Evolutionary conservation across 2,329 filamentous ascomycete genomes (phyloP).

Genomic region (Dendrostoma leiphaemia): DNA sequence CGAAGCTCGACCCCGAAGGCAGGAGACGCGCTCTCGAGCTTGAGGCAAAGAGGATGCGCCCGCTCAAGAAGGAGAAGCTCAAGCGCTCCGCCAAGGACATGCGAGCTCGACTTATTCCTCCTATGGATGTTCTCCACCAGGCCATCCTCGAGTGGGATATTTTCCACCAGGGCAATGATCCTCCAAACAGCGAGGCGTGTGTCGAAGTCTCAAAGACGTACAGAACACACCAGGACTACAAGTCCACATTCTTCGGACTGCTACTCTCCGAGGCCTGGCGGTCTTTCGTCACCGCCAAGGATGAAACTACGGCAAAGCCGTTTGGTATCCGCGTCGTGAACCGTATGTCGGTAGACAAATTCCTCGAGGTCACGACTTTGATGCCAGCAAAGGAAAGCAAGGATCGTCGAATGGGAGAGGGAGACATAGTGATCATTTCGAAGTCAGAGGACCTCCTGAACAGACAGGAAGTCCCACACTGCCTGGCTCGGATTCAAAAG

Average conservation of each 20-base stretch:
- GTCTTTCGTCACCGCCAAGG: constrained; percentile 83
- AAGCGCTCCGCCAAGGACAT: constrained; percentile 87
- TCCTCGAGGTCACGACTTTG: constrained; percentile 84
- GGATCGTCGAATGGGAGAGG: constrained; percentile 73
- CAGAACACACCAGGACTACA: constrained; percentile 73
- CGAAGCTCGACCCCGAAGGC: constrained; percentile 34
- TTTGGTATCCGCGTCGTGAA: constrained; percentile 88
- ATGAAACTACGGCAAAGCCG: constrained; percentile 76
- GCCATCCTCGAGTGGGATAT: constrained; percentile 93
- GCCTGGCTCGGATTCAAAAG: constrained; percentile 79
- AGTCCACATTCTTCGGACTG: constrained; percentile 85
- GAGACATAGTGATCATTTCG: constrained; percentile 86
- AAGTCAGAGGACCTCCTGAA: constrained; percentile 68
- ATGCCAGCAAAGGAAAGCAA: constrained; percentile 77
- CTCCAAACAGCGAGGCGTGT: constrained; percentile 73
- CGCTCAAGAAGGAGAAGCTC: constrained; percentile 80
- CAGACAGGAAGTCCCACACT: constrained; percentile 68
- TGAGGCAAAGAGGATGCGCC: constrained; percentile 60
- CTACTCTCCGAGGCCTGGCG: constrained; percentile 95
- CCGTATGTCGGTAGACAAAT: constrained; percentile 87
- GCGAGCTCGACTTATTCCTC: constrained; percentile 85
- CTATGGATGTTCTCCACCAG: constrained; percentile 80
- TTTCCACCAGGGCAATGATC: constrained; percentile 84
- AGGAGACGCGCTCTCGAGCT: constrained; percentile 34
- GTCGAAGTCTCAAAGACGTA: constrained; percentile 77